phyloP scores from a whole-genome alignment of 2,329 filamentous ascomycete species.

The Zymoseptoria crescenta region DNA sequence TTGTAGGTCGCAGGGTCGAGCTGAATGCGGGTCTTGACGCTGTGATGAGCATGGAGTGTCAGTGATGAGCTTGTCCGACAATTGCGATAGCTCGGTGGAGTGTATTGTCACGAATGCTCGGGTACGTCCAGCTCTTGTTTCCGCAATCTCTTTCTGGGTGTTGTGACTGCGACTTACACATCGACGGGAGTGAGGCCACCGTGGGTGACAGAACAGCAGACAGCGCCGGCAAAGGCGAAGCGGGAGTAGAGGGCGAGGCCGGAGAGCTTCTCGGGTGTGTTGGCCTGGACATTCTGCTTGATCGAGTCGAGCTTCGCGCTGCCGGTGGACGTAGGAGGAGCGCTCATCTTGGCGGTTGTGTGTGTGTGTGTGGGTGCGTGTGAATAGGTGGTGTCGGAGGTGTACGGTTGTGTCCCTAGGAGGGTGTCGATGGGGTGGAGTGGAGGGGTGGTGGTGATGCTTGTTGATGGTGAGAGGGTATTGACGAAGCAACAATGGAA shows the following conservation, averaged over 20 bases:
- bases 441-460: neutral
- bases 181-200: constrained; percentile 94
- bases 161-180: constrained; percentile 65
- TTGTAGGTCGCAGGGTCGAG: constrained; percentile 86
- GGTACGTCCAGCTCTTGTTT: neutral
- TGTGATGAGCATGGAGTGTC: constrained; percentile 32
- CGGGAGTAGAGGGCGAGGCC: constrained; percentile 77
- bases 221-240: constrained; percentile 93
- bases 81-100: neutral
- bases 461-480: neutral
- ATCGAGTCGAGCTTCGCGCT: constrained; percentile 46
- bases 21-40: constrained; percentile 94
- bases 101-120: neutral
- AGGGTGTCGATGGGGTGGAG: neutral
- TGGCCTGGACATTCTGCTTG: constrained; percentile 41
- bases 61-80: constrained; percentile 1
- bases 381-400: neutral
- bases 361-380: neutral
- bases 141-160: neutral
- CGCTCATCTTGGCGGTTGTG: constrained; percentile 25
- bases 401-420: neutral
- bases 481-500: neutral
- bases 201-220: constrained; percentile 98
- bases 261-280: constrained; percentile 47
- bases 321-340: constrained; percentile 43